Evolutionary conservation across 768 basidiomycete species (phyloP).

Genomic region (Suillus ampliporus): DNA sequence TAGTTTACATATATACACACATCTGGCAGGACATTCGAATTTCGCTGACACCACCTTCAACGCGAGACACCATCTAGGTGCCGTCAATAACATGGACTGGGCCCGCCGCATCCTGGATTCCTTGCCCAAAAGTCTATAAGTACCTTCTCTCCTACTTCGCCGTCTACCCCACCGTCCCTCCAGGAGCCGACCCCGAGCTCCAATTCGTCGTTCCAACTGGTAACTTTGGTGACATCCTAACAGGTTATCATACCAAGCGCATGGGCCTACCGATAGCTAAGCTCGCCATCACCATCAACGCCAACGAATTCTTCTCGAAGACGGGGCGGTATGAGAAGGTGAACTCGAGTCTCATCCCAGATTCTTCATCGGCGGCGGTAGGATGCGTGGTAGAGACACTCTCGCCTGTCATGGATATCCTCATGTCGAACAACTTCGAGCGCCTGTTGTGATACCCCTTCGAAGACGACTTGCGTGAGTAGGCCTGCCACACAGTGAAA

Average conservation of each 20-base stretch:
- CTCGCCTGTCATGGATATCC: slow-evolving; percentile 99
- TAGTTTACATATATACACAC: slow-evolving; percentile 5
- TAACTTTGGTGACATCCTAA: slow-evolving; percentile 97
- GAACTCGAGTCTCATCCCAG: too few species aligned
- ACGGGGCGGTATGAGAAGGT: slow-evolving; percentile 90
- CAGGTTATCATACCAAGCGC: slow-evolving; percentile 94
- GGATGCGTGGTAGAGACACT: slow-evolving; percentile 85
- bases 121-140: slow-evolving; percentile 97
- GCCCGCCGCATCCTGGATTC: too few species aligned
- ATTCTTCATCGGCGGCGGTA: slow-evolving; percentile 27
- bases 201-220: slow-evolving; percentile 98
- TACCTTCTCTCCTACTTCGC: slow-evolving; percentile 97
- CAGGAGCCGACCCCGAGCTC: slow-evolving; percentile 56
- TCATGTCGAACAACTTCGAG: slow-evolving; percentile 98
- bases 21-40: slow-evolving; percentile 82
- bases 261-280: slow-evolving; percentile 90
- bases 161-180: slow-evolving; percentile 58
- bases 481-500: slow-evolving; percentile 67
- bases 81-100: slow-evolving; percentile 99
- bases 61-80: slow-evolving; percentile 84
- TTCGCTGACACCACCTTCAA: slow-evolving; percentile 91
- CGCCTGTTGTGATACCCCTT: slow-evolving; percentile 92
- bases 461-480: slow-evolving; percentile 49
- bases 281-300: slow-evolving; percentile 92
- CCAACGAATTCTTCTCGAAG: slow-evolving; percentile 98